Base-by-base conservation (phyloP, 2,329 filamentous ascomycete genomes). In the Sporothrix euskadiensis region DNA sequence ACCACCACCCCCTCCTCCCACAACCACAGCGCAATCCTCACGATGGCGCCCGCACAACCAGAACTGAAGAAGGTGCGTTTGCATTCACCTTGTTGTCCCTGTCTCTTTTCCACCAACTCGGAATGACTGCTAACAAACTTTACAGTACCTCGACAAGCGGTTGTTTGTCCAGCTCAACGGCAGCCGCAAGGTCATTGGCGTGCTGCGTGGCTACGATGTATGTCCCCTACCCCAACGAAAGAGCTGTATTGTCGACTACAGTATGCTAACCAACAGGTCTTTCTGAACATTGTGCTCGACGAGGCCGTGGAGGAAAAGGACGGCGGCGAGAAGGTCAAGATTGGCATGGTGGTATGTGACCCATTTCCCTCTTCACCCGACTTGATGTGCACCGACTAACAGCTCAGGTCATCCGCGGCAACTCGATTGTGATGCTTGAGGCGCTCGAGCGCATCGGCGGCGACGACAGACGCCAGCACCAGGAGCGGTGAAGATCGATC, bases 401-500 rank as follows among this genome's bases (percentile, higher is more conserved):
- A 12, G 1, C 7, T n/a, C 39, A 94, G 92, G 92, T 98, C 77
- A 98, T 99, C 79, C 93, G 97, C 78, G 96, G 96, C 76, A 99
- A 99, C 84, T 97, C 95, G 1, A 94, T 99, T 35, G 94, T 99
- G 73, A 98, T 99, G 95, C 89, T 99, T 73, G 97, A 99, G 84
- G 93, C 90, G 10, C 83, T 93, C 73, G 88, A 90, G 81, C 85
- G 90, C 79, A 91, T 92, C 77, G 89, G 88, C 75, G 88, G 88
- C 74, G 87, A 89, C 79, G 87, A 90, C 73, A 63, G 70, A 52
- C 73, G 74, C 52, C 75, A 49, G n/a, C 72, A 74, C 54, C 73
- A 73, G 35, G 19, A 59, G 19, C 44, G 56, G 54, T 63, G 47
- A 69, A 39, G 2, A 22, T 12, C n/a, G 56, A 47, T 26, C 35